phyloP scores from a whole-genome alignment of 176 grass and related monocot genomes.

The Rhynchospora breviuscula region DNA sequence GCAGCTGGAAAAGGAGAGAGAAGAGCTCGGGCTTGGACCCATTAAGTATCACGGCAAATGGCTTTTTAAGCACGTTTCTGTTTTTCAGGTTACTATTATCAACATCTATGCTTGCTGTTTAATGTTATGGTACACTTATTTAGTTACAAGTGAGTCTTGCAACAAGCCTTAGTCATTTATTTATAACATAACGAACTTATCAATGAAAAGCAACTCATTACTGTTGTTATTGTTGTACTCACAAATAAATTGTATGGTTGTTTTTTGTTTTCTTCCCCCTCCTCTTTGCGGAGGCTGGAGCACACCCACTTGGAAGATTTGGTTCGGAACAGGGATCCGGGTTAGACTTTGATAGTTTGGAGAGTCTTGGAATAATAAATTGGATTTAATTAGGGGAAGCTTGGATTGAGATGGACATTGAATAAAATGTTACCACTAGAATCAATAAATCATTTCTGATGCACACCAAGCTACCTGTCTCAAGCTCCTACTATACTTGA shows the following conservation, averaged over 20 bases:
- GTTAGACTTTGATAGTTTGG: not conserved
- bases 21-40: constrained; percentile 42
- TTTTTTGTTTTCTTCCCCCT: not conserved
- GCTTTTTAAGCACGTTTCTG: constrained; percentile 69
- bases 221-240: not conserved
- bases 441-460: not conserved
- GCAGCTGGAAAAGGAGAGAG: constrained; percentile 71
- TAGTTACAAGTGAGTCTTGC: not conserved
- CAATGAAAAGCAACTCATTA: not conserved
- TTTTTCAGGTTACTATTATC: constrained; percentile 62
- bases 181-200: not conserved
- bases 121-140: not conserved
- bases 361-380: not conserved
- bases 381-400: not conserved
- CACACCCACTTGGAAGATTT: not conserved
- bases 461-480: not conserved
- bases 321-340: not conserved
- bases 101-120: not conserved
- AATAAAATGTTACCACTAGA: not conserved
- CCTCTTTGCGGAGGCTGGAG: not conserved
- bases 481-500: not conserved
- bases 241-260: not conserved
- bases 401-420: not conserved
- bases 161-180: not conserved
- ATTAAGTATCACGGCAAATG: constrained; percentile 92